Base-by-base conservation (phyloP, 2,329 filamentous ascomycete species). In the Colletotrichum magnum region DNA sequence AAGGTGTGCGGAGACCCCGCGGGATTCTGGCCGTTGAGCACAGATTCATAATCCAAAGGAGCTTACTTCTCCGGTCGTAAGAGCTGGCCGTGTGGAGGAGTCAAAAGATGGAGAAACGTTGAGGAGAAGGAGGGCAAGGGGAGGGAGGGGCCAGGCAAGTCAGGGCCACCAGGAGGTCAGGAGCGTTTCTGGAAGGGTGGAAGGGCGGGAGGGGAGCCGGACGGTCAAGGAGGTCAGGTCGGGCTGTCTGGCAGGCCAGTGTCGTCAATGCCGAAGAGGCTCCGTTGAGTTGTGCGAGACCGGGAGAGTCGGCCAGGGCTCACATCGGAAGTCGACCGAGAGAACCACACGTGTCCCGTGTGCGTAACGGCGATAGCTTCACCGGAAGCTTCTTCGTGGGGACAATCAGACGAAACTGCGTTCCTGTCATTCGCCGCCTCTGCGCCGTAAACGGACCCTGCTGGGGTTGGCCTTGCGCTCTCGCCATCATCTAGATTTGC, bases 1-100 rank as follows among this genome's bases (percentile, higher is more conserved):
- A 36, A 66, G 56, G 50, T 66, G 47, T 65, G 67, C 67, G 67
- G 66, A 69, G 66, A 69, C 67, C 67, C 67, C 67, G 67, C 67
- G 56, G 67, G 62, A 67, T 69, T 69, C 62, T 69, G 56, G 36
- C 67, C 67, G 62, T 47, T 56, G 59, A 66, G 61, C 24, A 32
- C 63, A 57, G 62, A 61, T 67, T 69, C 67, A 67, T 67, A 53
- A 61, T 61, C 26, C 36, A 51, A 61, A 69, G 36, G 51, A 51
- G 56, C 62, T 57, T 60, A 66, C 51, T 53, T 52, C 62, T 65
- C 67, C 62, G 66, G 66, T 53, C 39, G 53, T 50, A 47, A 64
- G 65, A 36, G 48, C 52, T 52, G 57, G 24, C 18, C n/a, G 45
- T 57, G 62, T 61, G 62, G 66, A 69, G 66, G 51, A 45, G 62